Evolutionary conservation across 768 basidiomycete genomes (phyloP).

Genomic region (Vararia minispora): DNA sequence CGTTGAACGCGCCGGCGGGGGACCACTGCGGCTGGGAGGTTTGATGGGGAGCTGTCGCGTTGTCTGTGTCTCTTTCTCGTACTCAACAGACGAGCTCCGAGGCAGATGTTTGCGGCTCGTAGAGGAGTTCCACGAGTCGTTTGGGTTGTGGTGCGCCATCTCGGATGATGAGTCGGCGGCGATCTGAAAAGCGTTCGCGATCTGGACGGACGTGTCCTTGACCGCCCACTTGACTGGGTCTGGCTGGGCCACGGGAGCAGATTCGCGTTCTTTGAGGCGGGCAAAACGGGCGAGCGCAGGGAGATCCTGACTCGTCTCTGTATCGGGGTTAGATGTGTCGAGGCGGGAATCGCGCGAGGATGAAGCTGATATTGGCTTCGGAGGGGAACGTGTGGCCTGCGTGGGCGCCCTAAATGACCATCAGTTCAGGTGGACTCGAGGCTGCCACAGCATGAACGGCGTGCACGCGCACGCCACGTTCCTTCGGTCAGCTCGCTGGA

Average conservation of each 20-base stretch:
- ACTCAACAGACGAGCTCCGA: constrained; percentile 72
- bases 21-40: constrained; percentile 39
- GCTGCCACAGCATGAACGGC: constrained; percentile 14
- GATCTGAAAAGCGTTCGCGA: constrained; percentile 70
- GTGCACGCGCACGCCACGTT: too few relatives aligned
- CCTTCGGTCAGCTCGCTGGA: too few relatives aligned
- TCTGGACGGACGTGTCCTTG: constrained; percentile 80
- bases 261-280: constrained; percentile 34
- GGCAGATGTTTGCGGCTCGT: constrained; percentile 40
- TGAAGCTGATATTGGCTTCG: constrained; percentile 34
- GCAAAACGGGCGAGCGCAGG: constrained; percentile 36
- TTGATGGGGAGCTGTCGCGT: constrained; percentile 44
- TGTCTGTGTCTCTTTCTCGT: constrained; percentile 52
- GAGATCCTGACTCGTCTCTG: constrained; percentile 22
- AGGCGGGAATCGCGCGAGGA: constrained; percentile 20
- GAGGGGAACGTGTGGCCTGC: constrained; percentile 45
- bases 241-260: constrained; percentile 27
- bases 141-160: constrained; percentile 11
- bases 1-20: constrained; percentile 18
- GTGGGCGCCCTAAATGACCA: constrained; percentile 39
- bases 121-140: constrained; percentile 52
- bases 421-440: constrained; percentile 14
- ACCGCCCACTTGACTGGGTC: constrained; percentile 63
- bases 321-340: constrained; percentile 29
- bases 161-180: constrained; percentile 36